A percentile compares a stretch with the other conserved stretches of the same genome.
Evolutionary conservation across 805 yeast genomes (phyloP).

Genomic region (Ogataea polymorpha): DNA sequence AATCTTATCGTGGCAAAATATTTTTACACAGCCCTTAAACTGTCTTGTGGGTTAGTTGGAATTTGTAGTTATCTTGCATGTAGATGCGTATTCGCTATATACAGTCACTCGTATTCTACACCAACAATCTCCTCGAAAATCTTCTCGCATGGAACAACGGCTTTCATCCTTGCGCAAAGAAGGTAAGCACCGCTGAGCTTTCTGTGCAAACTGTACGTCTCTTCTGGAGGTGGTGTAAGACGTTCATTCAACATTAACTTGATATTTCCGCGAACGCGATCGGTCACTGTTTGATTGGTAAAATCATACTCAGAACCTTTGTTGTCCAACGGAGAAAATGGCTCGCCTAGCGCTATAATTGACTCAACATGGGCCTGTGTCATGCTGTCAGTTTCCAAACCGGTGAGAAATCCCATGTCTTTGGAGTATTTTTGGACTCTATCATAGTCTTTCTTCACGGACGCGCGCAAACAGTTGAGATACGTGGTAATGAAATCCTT

Average conservation of each 20-base stretch:
- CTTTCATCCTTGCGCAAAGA: slow-evolving; percentile 80
- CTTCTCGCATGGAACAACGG: slow-evolving; percentile 76
- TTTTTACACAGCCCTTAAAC: slow-evolving; percentile 1
- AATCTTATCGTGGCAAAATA: slow-evolving; percentile 8
- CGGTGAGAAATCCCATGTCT: slow-evolving; percentile 85
- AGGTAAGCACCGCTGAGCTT: slow-evolving; percentile 92
- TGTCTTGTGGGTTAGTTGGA: not conserved
- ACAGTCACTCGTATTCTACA: slow-evolving; percentile 29
- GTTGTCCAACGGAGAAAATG: slow-evolving; percentile 59
- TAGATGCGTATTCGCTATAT: not conserved
- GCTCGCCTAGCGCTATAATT: slow-evolving; percentile 87
- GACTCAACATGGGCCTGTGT: slow-evolving; percentile 89
- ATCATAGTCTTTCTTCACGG: slow-evolving; percentile 64
- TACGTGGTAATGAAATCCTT: slow-evolving; percentile 68
- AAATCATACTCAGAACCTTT: slow-evolving; percentile 63
- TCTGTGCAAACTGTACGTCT: slow-evolving; percentile 93
- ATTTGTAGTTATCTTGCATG: no score
- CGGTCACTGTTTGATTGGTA: slow-evolving; percentile 85
- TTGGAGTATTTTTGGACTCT: slow-evolving; percentile 62
- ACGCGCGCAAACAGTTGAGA: slow-evolving; percentile 67
- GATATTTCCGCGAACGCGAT: slow-evolving; percentile 84
- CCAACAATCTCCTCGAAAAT: slow-evolving; percentile 77
- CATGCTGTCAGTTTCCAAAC: slow-evolving; percentile 85
- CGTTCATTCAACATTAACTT: slow-evolving; percentile 88
- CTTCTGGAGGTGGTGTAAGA: slow-evolving; percentile 96